Evolutionary conservation across 2,329 filamentous ascomycete species (phyloP), one percentile per base, ranked within the genome.

Genomic region (Beauveria sp.): DNA sequence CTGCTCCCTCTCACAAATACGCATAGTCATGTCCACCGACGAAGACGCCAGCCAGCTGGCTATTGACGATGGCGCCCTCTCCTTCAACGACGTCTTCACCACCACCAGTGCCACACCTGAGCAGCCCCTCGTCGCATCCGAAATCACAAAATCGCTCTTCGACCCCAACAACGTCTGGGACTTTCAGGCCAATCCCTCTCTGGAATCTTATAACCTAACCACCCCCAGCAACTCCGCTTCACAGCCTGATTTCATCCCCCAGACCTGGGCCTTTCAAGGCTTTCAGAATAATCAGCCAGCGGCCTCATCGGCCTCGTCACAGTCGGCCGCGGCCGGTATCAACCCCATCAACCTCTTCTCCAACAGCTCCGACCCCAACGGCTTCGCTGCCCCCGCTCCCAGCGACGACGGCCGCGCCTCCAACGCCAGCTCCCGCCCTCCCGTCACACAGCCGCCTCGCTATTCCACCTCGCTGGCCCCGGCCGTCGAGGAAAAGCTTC

Each of bases 401-500:
- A 65, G 66, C 52, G 60, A 60, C 16, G 49, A 72, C 65, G 72
- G 72, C 4, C 34, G 53, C 20, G 34, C 46, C 26, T 57, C 61
- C 38, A 52, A 38, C 48, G 45, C 50, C 50, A 49, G 58, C 43
- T 48, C 48, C 48, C 57, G 57, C 38, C 48, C 9, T 3, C 38
- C 20, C 42, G 40, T 34, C 22, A 3, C 50, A 3, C 59, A 61
- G 12, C 50, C 50, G 8, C 61, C 61, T 38, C 62, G 57, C 20
- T 56, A 24, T 55, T 55, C 56, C 28, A 67, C 69, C 46, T 67
- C 69, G 31, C 74, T 88, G 60, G 86, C 83, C 42, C 79, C 80
- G 38, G 83, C 83, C 26, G 80, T 86, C 69, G 82, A 85, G 68
- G 83, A 87, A 69, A 80, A 83, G 68, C 75, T 88, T 52, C 82